These are phyloP conservation scores for Saccharomycopsis oosterbeekiorum DNA, from an alignment of 805 yeast genomes.

Conservation along the genomic window DNA sequence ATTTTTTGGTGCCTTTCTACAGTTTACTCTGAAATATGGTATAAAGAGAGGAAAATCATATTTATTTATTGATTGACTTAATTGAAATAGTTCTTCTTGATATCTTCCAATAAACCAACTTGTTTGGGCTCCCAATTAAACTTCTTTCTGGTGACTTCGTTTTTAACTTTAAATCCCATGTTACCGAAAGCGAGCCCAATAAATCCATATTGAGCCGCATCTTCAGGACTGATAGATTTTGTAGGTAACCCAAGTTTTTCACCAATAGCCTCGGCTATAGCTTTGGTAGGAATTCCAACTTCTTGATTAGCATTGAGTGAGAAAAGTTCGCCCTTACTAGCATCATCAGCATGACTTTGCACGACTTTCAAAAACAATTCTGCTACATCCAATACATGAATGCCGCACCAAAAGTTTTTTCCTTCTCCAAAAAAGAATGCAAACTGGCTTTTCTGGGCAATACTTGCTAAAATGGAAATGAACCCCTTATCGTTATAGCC, in stretches of 20 bases:
- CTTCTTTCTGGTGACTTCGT: conserved; percentile 16
- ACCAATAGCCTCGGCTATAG: conserved; percentile 25
- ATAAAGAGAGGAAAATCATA: not conserved
- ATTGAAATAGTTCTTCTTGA: conserved; percentile 18
- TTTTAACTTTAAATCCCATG: conserved; percentile 11
- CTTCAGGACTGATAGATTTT: conserved; percentile 19
- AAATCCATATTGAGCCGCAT: conserved; percentile 11
- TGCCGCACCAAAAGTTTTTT: conserved; percentile 26
- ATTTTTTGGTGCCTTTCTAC: too few relatives aligned
- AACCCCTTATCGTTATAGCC: conserved; percentile 26
- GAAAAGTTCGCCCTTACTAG: not conserved
- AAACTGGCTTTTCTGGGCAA: conserved; percentile 27
- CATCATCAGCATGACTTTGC: conserved; percentile 23
- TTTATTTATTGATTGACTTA: not conserved
- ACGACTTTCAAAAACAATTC: conserved; percentile 23
- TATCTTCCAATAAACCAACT: conserved; percentile 22
- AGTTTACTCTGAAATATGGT: too few relatives aligned
- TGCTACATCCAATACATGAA: conserved; percentile 28
- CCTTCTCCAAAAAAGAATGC: conserved; percentile 31
- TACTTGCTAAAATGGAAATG: conserved; percentile 20
- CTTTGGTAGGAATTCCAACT: conserved; percentile 20
- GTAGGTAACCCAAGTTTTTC: conserved; percentile 18
- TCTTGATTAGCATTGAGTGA: conserved; percentile 24
- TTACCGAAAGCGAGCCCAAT: conserved; percentile 13
- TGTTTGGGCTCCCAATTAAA: conserved; percentile 25